Evolutionary conservation across 2,329 filamentous ascomycete species (phyloP).

Genomic region (Metarhizium humberi): DNA sequence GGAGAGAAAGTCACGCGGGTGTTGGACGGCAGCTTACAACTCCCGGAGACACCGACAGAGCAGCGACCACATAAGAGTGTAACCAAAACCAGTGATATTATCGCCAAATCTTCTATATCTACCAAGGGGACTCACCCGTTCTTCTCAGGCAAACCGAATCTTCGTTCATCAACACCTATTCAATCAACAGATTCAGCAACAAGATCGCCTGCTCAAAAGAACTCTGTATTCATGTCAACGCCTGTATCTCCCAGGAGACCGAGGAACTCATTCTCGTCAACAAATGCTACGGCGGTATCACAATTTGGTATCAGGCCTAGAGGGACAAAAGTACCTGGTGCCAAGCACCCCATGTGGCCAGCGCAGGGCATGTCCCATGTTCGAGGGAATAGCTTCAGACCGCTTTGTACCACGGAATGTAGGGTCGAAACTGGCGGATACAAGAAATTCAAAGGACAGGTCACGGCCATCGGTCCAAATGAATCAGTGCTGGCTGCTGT

Average conservation of each 20-base stretch:
- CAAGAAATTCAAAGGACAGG: slow-evolving; percentile 42
- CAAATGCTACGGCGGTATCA: slow-evolving; percentile 19
- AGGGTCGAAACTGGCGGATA: neutral
- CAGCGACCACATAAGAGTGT: neutral
- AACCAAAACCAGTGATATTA: neutral
- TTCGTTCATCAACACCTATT: slow-evolving; percentile 10
- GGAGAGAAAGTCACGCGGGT: slow-evolving; percentile 57
- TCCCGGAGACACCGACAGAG: slow-evolving; percentile 14
- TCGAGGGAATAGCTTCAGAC: slow-evolving; percentile 31
- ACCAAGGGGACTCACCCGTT: slow-evolving; percentile 32
- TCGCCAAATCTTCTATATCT: slow-evolving; percentile 12
- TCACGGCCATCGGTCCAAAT: slow-evolving; percentile 26
- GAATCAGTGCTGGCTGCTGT: slow-evolving; percentile 34
- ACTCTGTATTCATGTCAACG: slow-evolving; percentile 41
- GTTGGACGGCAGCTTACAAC: slow-evolving; percentile 27
- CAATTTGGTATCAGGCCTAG: slow-evolving; percentile 35
- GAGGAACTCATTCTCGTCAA: slow-evolving; percentile 19
- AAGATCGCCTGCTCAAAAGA: slow-evolving; percentile 20
- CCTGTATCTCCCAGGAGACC: slow-evolving; percentile 40
- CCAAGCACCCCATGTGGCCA: slow-evolving; percentile 63
- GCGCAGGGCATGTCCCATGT: slow-evolving; percentile 55
- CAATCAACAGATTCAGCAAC: slow-evolving; percentile 12
- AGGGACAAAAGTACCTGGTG: slow-evolving; percentile 53
- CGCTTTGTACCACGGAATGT: neutral
- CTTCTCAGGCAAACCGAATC: slow-evolving; percentile 28